Conservation (phyloP, 768 basidiomycete species). For the Tylopilus subfusipes region DNA sequence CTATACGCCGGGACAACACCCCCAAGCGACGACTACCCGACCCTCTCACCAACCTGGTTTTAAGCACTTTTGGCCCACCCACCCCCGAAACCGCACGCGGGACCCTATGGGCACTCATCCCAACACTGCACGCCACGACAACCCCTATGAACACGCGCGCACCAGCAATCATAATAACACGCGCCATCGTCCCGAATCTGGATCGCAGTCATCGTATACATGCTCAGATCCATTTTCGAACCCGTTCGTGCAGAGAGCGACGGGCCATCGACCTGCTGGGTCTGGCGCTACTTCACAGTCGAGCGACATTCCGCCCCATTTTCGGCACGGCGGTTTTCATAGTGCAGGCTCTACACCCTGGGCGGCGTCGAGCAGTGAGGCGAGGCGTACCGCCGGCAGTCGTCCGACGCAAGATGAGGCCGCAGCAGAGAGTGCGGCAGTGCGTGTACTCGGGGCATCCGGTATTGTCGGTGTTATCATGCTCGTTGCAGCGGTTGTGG, state of each 20-base stretch:
- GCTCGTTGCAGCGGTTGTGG: conserved; percentile 20
- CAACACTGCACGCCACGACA: conserved; percentile 8
- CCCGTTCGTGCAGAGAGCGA: conserved; percentile 27
- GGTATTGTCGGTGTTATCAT: conserved; percentile 27
- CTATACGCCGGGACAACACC: conserved; percentile 18
- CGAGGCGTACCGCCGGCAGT: not conserved
- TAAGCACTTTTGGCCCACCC: conserved; percentile 26
- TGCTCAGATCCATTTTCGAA: conserved; percentile 22
- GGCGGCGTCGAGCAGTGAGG: conserved; percentile 3
- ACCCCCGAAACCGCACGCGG: conserved; percentile 20
- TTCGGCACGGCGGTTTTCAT: conserved; percentile 3
- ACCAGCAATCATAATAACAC: not conserved
- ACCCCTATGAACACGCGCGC: conserved; percentile 8
- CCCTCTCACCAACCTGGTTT: conserved; percentile 24
- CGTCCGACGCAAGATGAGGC: conserved; percentile 22
- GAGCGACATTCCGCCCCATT: not conserved
- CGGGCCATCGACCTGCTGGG: conserved; percentile 17
- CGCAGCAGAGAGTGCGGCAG: conserved; percentile 22
- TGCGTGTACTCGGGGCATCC: conserved; percentile 29
- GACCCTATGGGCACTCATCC: conserved; percentile 11
- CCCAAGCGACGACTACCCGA: conserved; percentile 30
- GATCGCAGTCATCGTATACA: conserved; percentile 1
- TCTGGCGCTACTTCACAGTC: not conserved
- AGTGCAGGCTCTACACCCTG: not conserved
- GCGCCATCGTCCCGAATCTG: conserved; percentile 1